Percentiles rank a stretch among this genome's conserved stretches.
Conservation (phyloP, 306 rosid species). For the Castanospermum australe region DNA sequence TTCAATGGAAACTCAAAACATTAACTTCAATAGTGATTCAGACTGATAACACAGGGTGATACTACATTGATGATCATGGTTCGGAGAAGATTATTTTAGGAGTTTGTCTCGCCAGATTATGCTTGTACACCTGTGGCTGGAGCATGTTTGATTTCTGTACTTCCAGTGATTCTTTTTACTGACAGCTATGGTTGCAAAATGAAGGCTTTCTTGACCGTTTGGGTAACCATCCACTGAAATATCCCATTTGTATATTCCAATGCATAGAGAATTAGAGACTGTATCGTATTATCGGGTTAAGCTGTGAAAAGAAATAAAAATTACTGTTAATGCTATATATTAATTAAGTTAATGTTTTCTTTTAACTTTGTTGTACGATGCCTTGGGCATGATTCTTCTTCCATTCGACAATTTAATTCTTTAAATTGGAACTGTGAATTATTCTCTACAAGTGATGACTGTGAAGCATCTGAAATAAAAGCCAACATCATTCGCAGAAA, state of each 20-base stretch:
- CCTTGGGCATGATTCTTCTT: neutral
- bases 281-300: neutral
- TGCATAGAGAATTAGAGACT: constrained; percentile 16
- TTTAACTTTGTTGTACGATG: neutral
- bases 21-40: constrained; percentile 56
- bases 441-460: neutral
- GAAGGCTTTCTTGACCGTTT: constrained; percentile 18
- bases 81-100: neutral
- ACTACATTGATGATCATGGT: neutral
- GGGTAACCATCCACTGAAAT: neutral
- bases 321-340: neutral
- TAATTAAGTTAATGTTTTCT: neutral
- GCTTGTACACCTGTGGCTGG: neutral
- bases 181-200: constrained; percentile 5
- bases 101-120: constrained; percentile 17
- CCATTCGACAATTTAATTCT: neutral
- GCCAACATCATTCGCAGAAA: neutral
- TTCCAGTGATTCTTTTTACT: neutral
- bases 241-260: constrained; percentile 1
- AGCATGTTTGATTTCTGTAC: neutral
- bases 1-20: constrained; percentile 35
- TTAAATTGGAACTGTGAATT: neutral
- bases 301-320: neutral
- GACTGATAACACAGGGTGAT: constrained; percentile 40
- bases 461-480: neutral